Evolutionary conservation across 2,329 filamentous ascomycete genomes (phyloP).

Genomic region (Gyromitra esculenta): DNA sequence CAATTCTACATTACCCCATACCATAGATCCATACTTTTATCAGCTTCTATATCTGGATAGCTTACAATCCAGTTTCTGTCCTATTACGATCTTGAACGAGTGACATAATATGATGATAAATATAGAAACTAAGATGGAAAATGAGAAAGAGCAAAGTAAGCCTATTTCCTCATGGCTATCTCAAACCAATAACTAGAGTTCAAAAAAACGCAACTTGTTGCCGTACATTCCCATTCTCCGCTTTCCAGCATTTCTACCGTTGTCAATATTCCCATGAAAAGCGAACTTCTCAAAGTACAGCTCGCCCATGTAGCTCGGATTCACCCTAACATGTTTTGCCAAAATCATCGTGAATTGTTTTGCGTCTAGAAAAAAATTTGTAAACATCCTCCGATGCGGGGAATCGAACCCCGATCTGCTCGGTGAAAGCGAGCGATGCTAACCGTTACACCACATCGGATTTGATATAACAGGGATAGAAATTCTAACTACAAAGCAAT

Average conservation of each 20-base stretch:
- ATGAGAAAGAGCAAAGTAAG: neutral
- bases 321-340: neutral
- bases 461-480: neutral
- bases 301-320: too few relatives aligned
- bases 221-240: neutral
- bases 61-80: neutral
- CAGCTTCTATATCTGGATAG: neutral
- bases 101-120: neutral
- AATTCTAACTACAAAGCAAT: neutral
- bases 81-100: neutral
- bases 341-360: neutral
- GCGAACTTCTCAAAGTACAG: neutral
- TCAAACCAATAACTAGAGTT: neutral
- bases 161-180: neutral
- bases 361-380: neutral
- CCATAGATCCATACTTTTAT: neutral
- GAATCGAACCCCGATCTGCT: slow-evolving; percentile 46
- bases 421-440: slow-evolving; percentile 48
- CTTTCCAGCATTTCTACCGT: neutral
- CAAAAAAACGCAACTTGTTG: neutral
- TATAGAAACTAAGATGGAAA: neutral
- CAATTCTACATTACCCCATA: neutral
- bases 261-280: neutral
- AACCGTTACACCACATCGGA: slow-evolving; percentile 46
- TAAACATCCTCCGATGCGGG: slow-evolving; percentile 36